Evolutionary conservation across 2,329 filamentous ascomycete genomes (phyloP), one percentile per base, ranked within the genome.

Genomic region (Curvularia spicifera): DNA sequence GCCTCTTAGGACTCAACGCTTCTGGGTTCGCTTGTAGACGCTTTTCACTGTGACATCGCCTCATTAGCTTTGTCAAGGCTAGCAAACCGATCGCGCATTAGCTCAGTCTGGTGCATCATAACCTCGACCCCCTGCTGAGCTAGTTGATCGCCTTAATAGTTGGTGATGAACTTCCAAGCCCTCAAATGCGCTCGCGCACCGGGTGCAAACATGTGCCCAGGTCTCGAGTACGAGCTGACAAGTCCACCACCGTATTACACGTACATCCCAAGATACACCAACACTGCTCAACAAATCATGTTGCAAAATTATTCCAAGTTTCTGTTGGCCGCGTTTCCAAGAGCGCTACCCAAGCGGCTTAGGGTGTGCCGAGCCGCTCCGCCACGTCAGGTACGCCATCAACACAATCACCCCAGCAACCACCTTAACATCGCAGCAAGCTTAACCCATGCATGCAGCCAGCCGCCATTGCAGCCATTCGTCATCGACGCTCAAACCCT

Each of bases 321-420:
- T 20, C 44, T 31, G 37, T 39, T 53, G 39, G 33, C 45, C 51
- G 50, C 44, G 48, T 37, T 64, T 54, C 58, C 59, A 63, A 63
- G 45, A 46, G 50, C 44, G 40, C 42, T 29, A 53, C 44, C 62
- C 61, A 53, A 56, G 63, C 45, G 40, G 50, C 50, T 47, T 43
- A 46, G 56, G 40, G 54, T 45, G 54, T 45, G 63, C 64, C 62
- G 42, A 61, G 66, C 49, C 35, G 26, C 60, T 55, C 59, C 45
- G 66, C 70, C 70, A 71, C 69, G 67, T 71, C 65, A 51, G 66
- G 65, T 59, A 66, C 61, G 47, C 54, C 48, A 49, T 65, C 64
- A 70, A 72, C 57, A 68, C 49, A 53, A 56, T 74, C 66, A 44
- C 71, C 69, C 60, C 60, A 68, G 72, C 72, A 74, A 75, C 73